Percentiles rank a stretch among this genome's conserved stretches.
Evolutionary conservation across 257 asterid species (phyloP).

Genomic region (Capsicum rhomboideum): DNA sequence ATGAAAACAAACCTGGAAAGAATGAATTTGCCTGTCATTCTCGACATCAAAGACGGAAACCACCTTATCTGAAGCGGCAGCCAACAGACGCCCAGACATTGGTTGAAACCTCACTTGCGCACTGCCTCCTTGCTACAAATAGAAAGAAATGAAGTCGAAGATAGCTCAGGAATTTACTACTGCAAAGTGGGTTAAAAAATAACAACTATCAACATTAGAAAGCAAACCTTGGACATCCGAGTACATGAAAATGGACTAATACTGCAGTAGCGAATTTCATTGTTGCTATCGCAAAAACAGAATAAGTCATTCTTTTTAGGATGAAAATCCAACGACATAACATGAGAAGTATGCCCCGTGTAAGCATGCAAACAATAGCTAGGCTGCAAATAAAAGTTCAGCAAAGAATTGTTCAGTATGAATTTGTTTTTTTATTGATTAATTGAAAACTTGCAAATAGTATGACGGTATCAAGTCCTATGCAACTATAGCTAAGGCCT

Average conservation of each 20-base stretch:
- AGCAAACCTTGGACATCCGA: slow-evolving; percentile 8
- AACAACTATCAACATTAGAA: neutral
- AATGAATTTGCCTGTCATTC: slow-evolving; percentile 4
- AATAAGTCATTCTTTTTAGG: slow-evolving; percentile 13
- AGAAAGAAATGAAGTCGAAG: neutral
- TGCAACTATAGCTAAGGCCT: neutral
- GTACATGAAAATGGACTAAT: slow-evolving; percentile 6
- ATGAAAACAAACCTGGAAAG: slow-evolving; percentile 8
- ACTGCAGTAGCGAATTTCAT: slow-evolving; percentile 15
- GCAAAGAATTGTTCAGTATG: neutral
- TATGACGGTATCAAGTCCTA: neutral
- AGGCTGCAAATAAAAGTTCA: slow-evolving; percentile 8
- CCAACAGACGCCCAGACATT: slow-evolving; percentile 5
- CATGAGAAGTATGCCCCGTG: slow-evolving; percentile 8
- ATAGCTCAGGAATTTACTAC: neutral
- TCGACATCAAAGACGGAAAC: slow-evolving; percentile 19
- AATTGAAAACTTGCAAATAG: neutral
- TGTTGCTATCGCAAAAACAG: slow-evolving; percentile 12
- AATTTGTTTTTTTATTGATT: neutral
- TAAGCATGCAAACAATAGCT: slow-evolving; percentile 9
- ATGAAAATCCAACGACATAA: slow-evolving; percentile 19
- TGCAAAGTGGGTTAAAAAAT: neutral
- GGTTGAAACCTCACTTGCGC: slow-evolving; percentile 23
- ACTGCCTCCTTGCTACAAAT: slow-evolving; percentile 13
- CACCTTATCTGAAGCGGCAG: slow-evolving; percentile 19